Base-by-base conservation (phyloP, 495 filamentous ascomycete genomes). In the Podospora appendiculata region DNA sequence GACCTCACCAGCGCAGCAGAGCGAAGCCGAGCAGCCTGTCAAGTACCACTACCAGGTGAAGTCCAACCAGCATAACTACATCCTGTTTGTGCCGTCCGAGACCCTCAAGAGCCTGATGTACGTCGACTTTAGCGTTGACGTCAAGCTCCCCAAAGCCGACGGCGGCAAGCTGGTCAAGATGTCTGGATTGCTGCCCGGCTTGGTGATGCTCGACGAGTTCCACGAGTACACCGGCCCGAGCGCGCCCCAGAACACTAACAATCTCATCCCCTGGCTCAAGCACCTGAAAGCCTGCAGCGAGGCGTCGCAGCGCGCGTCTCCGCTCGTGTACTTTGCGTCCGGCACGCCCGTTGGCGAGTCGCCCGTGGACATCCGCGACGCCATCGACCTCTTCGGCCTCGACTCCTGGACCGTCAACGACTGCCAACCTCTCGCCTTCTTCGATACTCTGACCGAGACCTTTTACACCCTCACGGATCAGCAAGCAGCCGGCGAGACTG, bases 191-290 rank as follows among this genome's bases (percentile, higher is more conserved):
- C 1, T 62, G 10, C 59, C 62, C 3, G 59, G 59, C 3, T 41
- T 59, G n/a, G 46, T 65, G 10, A 35, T 65, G 47, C 47, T 62
- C 36, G 62, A 65, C 48, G 62, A 65, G 53, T 65, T 60, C 49
- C 59, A 65, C 55, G 56, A 65, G 52, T 60, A 62, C 41, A 49
- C 48, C 12, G 25, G 25, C 2, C 25, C 25, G 25, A 25, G 25
- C 25, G 14, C 16, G 10, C 8, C 35, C 11, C 11, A 2, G 39
- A 32, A 18, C 39, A 14, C n/a, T 9, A 52, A n/a, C 45, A 32
- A n/a, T 5, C 42, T 34, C 0, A 14, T 53, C n/a, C 32, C 34
- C 10, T 65, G 62, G 59, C 55, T 65, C n/a, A 43, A 58, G 45
- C 39, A 51, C 10, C 41, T 62, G 14, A 58, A 58, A 51, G 41